These are phyloP conservation scores for Dendryphion nanum DNA, from an alignment of 2,329 filamentous ascomycete species.

Conservation along the genomic window DNA sequence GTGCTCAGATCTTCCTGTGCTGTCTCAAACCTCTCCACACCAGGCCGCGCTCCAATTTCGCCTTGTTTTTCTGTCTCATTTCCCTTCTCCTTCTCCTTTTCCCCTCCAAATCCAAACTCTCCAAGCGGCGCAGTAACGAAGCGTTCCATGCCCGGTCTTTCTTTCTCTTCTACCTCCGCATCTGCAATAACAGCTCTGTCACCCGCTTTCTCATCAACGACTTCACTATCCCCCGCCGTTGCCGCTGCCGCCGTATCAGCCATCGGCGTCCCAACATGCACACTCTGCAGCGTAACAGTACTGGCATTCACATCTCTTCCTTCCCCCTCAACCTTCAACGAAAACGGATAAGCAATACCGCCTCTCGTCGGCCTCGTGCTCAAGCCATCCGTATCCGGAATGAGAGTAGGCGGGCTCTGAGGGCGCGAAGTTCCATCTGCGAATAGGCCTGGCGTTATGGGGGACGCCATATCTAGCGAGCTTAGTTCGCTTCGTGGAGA, in stretches of 20 bases:
- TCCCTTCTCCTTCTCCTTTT: not conserved
- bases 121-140: slow-evolving; percentile 52
- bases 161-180: slow-evolving; percentile 1
- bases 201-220: slow-evolving; percentile 7
- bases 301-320: slow-evolving; percentile 60
- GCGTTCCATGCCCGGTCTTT: slow-evolving; percentile 45
- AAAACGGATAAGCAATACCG: slow-evolving; percentile 72
- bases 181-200: slow-evolving; percentile 7
- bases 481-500: slow-evolving; percentile 11
- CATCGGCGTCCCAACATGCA: slow-evolving; percentile 22
- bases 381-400: slow-evolving; percentile 49
- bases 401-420: slow-evolving; percentile 35
- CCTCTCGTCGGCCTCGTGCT: slow-evolving; percentile 66
- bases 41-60: slow-evolving; percentile 19
- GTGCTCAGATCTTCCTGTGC: slow-evolving; percentile 33
- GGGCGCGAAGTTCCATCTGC: slow-evolving; percentile 16
- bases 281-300: slow-evolving; percentile 62
- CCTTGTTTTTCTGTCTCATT: slow-evolving; percentile 3
- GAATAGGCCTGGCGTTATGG: slow-evolving; percentile 11
- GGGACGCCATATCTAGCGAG: not conserved
- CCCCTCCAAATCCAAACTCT: slow-evolving; percentile 8
- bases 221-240: slow-evolving; percentile 2
- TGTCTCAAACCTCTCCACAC: slow-evolving; percentile 58
- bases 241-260: slow-evolving; percentile 12
- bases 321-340: slow-evolving; percentile 52